Evolutionary conservation across 2,329 filamentous ascomycete genomes (phyloP).

Genomic region (Fonsecaea pedrosoi): DNA sequence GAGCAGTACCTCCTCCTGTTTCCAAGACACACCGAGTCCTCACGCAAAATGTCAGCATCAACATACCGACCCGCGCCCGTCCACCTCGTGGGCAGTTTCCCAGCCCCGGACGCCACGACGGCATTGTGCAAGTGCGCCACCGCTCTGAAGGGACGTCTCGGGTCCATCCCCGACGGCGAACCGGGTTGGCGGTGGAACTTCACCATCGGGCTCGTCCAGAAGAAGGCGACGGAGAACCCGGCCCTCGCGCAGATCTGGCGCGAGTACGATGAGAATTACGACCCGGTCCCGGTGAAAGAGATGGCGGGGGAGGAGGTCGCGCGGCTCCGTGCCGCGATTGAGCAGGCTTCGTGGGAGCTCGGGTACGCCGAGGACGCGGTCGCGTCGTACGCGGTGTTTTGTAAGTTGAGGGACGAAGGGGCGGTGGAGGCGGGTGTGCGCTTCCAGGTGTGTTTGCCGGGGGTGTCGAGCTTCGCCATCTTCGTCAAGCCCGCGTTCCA

Average conservation of each 20-base stretch:
- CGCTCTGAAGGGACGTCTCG: constrained; percentile 8
- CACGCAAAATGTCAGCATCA: neutral
- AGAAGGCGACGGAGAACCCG: constrained; percentile 17
- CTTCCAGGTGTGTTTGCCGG: constrained; percentile 47
- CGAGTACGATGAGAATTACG: constrained; percentile 18
- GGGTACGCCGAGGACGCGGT: constrained; percentile 43
- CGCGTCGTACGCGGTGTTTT: constrained; percentile 42
- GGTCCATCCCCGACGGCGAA: constrained; percentile 2
- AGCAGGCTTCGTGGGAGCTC: constrained; percentile 19
- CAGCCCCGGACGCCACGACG: constrained; percentile 11
- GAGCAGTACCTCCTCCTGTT: neutral
- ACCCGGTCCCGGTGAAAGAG: constrained; percentile 15
- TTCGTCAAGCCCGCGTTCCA: constrained; percentile 20
- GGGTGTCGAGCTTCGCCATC: constrained; percentile 18
- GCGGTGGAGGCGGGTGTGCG: constrained; percentile 40
- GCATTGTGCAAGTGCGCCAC: constrained; percentile 8
- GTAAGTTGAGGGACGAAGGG: constrained; percentile 36
- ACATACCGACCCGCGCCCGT: constrained; percentile 1
- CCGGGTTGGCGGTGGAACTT: constrained; percentile 24
- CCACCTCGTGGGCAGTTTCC: constrained; percentile 17
- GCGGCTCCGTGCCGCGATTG: constrained; percentile 6
- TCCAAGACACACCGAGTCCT: neutral
- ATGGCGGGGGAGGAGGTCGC: constrained; percentile 6
- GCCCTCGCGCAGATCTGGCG: constrained; percentile 18
- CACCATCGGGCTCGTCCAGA: constrained; percentile 22